These are phyloP conservation scores for Moesziomyces antarcticus DNA, from an alignment of 1,284 basidiomycete genomes.

Conservation along the genomic window DNA sequence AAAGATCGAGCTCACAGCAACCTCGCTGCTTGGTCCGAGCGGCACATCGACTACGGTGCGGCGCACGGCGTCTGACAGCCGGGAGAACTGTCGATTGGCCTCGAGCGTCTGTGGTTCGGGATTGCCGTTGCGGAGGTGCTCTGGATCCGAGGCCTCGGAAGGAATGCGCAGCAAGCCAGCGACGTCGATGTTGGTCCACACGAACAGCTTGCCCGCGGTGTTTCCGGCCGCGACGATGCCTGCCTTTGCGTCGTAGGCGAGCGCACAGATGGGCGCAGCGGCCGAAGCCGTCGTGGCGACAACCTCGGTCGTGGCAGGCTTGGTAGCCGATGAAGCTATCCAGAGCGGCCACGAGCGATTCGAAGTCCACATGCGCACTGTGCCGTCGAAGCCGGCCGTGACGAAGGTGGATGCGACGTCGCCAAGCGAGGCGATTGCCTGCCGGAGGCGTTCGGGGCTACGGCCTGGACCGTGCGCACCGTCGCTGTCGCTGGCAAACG, in stretches of 20 bases:
- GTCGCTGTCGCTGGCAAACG: conserved; percentile 52
- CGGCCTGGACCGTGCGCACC: conserved; percentile 57
- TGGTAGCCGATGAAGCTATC: conserved; percentile 33
- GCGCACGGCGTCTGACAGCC: conserved; percentile 23
- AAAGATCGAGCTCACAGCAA: conserved; percentile 26
- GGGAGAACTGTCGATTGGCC: conserved; percentile 15
- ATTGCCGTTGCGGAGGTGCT: conserved; percentile 20
- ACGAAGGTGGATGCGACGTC: conserved; percentile 60
- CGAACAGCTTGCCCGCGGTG: conserved; percentile 51
- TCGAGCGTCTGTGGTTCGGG: conserved; percentile 25
- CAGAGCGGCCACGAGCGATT: conserved; percentile 53
- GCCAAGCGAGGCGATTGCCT: conserved; percentile 54
- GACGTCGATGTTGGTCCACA: conserved; percentile 56
- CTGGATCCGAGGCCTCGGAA: conserved; percentile 39
- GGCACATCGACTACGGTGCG: conserved; percentile 31
- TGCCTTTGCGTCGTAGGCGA: conserved; percentile 53
- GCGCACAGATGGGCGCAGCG: conserved; percentile 41
- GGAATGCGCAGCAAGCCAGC: conserved; percentile 44
- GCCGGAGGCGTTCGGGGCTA: conserved; percentile 53
- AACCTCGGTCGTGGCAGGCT: conserved; percentile 19
- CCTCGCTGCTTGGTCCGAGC: conserved; percentile 14
- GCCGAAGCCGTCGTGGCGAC: conserved; percentile 15
- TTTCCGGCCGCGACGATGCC: conserved; percentile 59
- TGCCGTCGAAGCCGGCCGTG: conserved; percentile 62
- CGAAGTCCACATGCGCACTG: conserved; percentile 60